Conservation (phyloP, 176 grass and related monocot species). For the Puccinellia tenuiflora region DNA sequence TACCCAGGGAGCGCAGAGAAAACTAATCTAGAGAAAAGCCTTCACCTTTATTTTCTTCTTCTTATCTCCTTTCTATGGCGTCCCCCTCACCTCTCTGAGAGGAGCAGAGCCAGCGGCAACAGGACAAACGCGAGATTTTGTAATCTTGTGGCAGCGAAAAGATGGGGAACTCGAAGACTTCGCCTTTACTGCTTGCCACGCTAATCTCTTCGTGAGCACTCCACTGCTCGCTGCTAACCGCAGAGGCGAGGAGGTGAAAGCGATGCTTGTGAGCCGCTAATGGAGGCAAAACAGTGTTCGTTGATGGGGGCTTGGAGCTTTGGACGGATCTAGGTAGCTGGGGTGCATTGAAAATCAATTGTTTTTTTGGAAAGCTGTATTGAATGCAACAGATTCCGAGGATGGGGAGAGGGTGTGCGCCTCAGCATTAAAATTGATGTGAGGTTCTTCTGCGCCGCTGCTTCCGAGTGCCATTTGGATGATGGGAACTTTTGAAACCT, state of each 20-base stretch:
- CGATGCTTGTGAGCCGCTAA: neutral
- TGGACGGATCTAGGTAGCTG: slow-evolving; percentile 23
- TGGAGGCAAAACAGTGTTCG: slow-evolving; percentile 9
- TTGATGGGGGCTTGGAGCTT: neutral
- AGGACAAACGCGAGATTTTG: slow-evolving; percentile 45
- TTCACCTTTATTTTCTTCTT: slow-evolving; percentile 11
- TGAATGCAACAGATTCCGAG: slow-evolving; percentile 43
- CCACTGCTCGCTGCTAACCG: neutral
- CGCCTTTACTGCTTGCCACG: neutral
- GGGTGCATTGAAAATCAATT: neutral
- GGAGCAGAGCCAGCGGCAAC: neutral
- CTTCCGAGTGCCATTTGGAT: neutral
- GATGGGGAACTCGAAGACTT: slow-evolving; percentile 29
- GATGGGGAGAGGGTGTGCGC: slow-evolving; percentile 9
- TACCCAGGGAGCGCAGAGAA: neutral
- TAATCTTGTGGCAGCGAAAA: neutral
- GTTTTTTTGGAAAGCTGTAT: slow-evolving; percentile 12
- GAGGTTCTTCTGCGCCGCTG: slow-evolving; percentile 3
- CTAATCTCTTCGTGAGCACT: slow-evolving; percentile 1
- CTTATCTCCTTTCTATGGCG: slow-evolving; percentile 35
- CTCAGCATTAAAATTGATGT: slow-evolving; percentile 6
- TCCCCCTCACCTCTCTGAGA: no score
- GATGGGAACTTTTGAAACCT: neutral
- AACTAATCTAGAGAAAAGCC: neutral
- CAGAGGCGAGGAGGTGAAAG: neutral